Percentiles rank a stretch among this genome's conserved stretches.
These are phyloP conservation scores for Ephemerocybe angulata DNA, from an alignment of 768 basidiomycete species.

Conservation along the genomic window DNA sequence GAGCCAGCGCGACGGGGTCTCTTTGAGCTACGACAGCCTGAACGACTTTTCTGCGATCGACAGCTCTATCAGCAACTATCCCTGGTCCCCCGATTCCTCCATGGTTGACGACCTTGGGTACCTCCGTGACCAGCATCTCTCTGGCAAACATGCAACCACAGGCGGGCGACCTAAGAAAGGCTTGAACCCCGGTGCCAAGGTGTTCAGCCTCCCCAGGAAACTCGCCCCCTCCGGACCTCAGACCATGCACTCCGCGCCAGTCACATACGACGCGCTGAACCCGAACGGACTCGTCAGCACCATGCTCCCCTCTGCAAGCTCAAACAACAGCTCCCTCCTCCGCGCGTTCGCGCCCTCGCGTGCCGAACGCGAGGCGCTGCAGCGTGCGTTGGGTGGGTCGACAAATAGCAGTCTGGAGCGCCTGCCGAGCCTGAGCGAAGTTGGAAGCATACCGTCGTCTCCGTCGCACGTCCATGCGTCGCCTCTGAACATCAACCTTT, in stretches of 20 bases:
- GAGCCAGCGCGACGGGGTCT: neutral
- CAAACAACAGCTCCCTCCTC: constrained; percentile 49
- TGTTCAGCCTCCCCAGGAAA: constrained; percentile 50
- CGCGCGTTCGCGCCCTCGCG: constrained; percentile 88
- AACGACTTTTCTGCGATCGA: neutral
- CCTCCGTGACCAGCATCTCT: neutral
- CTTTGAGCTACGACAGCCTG: neutral
- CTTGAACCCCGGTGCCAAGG: constrained; percentile 84
- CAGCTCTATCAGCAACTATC: neutral
- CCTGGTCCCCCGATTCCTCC: neutral
- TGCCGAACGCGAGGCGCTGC: constrained; percentile 80
- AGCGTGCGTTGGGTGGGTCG: constrained; percentile 72
- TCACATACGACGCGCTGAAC: constrained; percentile 53
- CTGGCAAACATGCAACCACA: neutral
- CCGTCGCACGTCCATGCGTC: constrained; percentile 50
- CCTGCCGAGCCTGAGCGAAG: constrained; percentile 74
- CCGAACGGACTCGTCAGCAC: constrained; percentile 50
- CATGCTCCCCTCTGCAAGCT: constrained; percentile 33
- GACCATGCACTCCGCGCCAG: constrained; percentile 11
- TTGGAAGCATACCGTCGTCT: constrained; percentile 68
- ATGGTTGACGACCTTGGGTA: constrained; percentile 6
- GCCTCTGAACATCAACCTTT: constrained; percentile 14
- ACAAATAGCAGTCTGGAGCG: constrained; percentile 74
- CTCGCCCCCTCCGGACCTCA: constrained; percentile 23
- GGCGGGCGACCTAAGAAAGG: constrained; percentile 56